phyloP scores from a whole-genome alignment of 2,329 filamentous ascomycete genomes.

The Epichloe aotearoae region DNA sequence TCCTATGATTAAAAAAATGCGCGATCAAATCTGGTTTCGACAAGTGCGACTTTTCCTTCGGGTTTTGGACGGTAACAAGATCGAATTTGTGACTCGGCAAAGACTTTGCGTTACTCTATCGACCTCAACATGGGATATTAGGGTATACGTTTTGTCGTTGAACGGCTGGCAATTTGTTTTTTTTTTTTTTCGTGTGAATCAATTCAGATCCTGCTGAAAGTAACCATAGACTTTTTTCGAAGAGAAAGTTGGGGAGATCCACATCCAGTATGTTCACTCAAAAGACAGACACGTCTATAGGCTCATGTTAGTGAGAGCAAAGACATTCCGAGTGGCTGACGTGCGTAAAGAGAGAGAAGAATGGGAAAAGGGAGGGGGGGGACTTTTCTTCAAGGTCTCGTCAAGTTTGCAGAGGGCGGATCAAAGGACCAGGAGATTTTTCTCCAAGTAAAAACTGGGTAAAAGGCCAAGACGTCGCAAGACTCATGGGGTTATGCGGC shows the following conservation, averaged over 20 bases:
- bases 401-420: not conserved
- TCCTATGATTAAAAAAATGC: slow-evolving; percentile 2
- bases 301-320: not conserved
- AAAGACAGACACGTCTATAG: not conserved
- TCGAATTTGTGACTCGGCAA: not conserved
- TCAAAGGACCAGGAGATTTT: not conserved
- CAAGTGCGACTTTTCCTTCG: too few relatives aligned
- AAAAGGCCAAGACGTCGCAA: not conserved
- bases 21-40: not conserved
- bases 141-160: not conserved
- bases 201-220: slow-evolving; percentile 6
- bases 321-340: not conserved
- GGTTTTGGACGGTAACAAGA: not conserved
- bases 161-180: not conserved
- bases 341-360: not conserved
- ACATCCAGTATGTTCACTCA: not conserved
- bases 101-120: not conserved
- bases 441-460: not conserved
- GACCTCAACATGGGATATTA: not conserved
- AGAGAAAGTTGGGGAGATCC: not conserved
- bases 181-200: not conserved
- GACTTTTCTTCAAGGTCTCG: not conserved
- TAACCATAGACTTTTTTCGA: not conserved
- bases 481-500: not conserved
- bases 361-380: not conserved